Conservation (phyloP, 345 rosid species). For the sweet orange (Citrus sinensis) region DVS_A1.0 CM039161.1:487001-487500, state of each 20-base stretch:
- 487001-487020: constrained; percentile 56
- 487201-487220: constrained; percentile 78
- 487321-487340: constrained; percentile 75
- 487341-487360: constrained; percentile 85
- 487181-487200: constrained; percentile 66
- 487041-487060: constrained; percentile 85
- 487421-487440: constrained; percentile 79
- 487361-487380: constrained; percentile 95
- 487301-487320: constrained; percentile 79
- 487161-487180: constrained; percentile 65
- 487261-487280: constrained; percentile 86
- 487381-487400: constrained; percentile 98
- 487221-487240: constrained; percentile 97
- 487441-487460: constrained; percentile 88
- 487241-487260: constrained; percentile 97
- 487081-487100: constrained; percentile 81
- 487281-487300: constrained; percentile 92
- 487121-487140: constrained; percentile 28
- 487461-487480: constrained; percentile 91
- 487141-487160: constrained; percentile 60
- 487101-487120: constrained; percentile 89
- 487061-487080: constrained; percentile 67
- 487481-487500: constrained; percentile 63
- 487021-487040: constrained; percentile 76
- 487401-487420: constrained; percentile 98